Evolutionary conservation across 805 yeast genomes (phyloP).

Genomic region (Monosporozyma siamensis): DNA sequence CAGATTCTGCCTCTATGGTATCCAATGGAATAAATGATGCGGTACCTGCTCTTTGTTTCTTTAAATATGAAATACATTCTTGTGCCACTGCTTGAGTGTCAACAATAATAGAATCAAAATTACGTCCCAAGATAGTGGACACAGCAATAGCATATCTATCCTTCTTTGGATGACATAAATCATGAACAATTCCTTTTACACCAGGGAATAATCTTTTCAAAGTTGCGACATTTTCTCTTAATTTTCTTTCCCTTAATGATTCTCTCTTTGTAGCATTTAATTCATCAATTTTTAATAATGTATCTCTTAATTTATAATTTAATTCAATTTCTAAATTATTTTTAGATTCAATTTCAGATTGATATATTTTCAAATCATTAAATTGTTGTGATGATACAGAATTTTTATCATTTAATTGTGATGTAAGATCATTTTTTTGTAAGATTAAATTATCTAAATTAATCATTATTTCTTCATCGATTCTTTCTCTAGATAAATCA

Average conservation of each 20-base stretch:
- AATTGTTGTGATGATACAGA: conserved; percentile 15
- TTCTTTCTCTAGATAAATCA: conserved; percentile 30
- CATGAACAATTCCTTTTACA: conserved; percentile 72
- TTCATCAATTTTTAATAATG: conserved; percentile 55
- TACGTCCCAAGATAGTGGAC: conserved; percentile 65
- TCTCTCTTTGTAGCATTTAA: conserved; percentile 70
- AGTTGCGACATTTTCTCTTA: conserved; percentile 63
- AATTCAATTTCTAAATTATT: conserved; percentile 46
- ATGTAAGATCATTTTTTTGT: conserved; percentile 26
- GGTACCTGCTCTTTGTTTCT: conserved; percentile 75
- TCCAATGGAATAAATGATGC: conserved; percentile 87
- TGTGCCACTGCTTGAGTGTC: conserved; percentile 60
- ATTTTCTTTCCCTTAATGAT: conserved; percentile 53
- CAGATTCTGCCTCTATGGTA: conserved; percentile 58
- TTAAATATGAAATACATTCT: conserved; percentile 67
- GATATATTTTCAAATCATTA: conserved; percentile 31
- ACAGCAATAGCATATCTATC: conserved; percentile 66
- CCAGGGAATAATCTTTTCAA: conserved; percentile 74
- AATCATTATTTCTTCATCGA: conserved; percentile 29
- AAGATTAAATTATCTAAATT: conserved; percentile 28
- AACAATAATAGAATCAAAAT: conserved; percentile 77
- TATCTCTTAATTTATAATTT: conserved; percentile 54
- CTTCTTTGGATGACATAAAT: conserved; percentile 68
- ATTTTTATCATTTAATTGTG: conserved; percentile 33
- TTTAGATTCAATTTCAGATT: conserved; percentile 34